Evolutionary conservation across 371 early-diverging fungal species (phyloP).

Genomic region (Rhizopus delemar): DNA sequence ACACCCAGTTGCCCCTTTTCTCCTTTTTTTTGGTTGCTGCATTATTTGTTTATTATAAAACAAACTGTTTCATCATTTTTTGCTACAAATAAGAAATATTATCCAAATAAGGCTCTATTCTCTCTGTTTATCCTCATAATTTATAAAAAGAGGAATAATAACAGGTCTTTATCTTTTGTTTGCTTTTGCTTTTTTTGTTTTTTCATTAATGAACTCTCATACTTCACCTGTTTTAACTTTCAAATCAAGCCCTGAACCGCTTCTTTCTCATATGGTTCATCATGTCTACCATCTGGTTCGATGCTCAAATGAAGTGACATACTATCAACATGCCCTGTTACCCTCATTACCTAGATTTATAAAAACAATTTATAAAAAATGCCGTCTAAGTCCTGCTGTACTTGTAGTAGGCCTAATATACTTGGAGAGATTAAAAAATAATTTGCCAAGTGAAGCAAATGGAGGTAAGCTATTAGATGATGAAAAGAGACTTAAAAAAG

Average conservation of each 20-base stretch:
- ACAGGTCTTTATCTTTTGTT: background rate
- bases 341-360: slow-evolving; percentile 41
- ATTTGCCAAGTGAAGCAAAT: slow-evolving; percentile 61
- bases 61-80: slow-evolving; percentile 1
- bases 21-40: no score
- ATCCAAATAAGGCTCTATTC: background rate
- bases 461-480: slow-evolving; percentile 39
- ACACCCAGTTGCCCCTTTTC: no score
- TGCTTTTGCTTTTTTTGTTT: slow-evolving; percentile 2
- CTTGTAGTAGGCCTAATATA: slow-evolving; percentile 71
- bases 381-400: slow-evolving; percentile 43
- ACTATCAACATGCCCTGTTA: slow-evolving; percentile 37
- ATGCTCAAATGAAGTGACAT: slow-evolving; percentile 36
- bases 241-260: slow-evolving; percentile 34
- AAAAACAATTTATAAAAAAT: slow-evolving; percentile 39
- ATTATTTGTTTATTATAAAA: no score
- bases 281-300: slow-evolving; percentile 33
- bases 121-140: background rate
- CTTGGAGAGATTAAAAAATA: slow-evolving; percentile 64
- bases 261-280: slow-evolving; percentile 33
- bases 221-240: slow-evolving; percentile 22
- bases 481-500: background rate
- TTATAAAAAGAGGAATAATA: slow-evolving; percentile 6
- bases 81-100: background rate
- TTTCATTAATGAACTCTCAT: slow-evolving; percentile 5